phyloP scores from a whole-genome alignment of 768 basidiomycete species.

The Infundibulicybe gibba region DNA sequence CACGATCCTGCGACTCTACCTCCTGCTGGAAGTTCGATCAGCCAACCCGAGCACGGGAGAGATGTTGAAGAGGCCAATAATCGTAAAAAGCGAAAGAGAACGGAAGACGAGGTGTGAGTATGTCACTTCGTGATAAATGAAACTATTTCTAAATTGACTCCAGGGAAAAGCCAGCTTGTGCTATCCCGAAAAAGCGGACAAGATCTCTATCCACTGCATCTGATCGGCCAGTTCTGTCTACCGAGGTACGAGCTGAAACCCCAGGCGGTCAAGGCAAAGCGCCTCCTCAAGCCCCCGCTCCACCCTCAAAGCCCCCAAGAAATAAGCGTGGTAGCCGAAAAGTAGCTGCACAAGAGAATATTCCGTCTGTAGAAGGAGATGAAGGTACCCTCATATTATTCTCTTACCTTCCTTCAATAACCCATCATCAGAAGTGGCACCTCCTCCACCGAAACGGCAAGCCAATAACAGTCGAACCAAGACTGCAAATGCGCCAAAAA shows the following conservation, averaged over 20 bases:
- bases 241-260: slow-evolving; percentile 39
- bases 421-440: slow-evolving; percentile 3
- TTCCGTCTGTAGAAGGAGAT: slow-evolving; percentile 46
- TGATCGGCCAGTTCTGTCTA: slow-evolving; percentile 41
- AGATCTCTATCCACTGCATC: slow-evolving; percentile 73
- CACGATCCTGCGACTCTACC: slow-evolving; percentile 33
- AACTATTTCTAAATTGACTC: background rate
- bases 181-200: slow-evolving; percentile 63
- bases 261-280: slow-evolving; percentile 25
- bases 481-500: slow-evolving; percentile 36
- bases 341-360: slow-evolving; percentile 27
- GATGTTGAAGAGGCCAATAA: slow-evolving; percentile 38
- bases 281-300: slow-evolving; percentile 23
- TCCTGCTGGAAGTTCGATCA: slow-evolving; percentile 30
- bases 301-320: slow-evolving; percentile 25
- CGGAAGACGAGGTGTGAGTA: slow-evolving; percentile 69
- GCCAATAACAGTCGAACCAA: slow-evolving; percentile 34
- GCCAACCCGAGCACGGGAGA: slow-evolving; percentile 40
- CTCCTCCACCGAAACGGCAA: slow-evolving; percentile 27
- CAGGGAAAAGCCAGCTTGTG: slow-evolving; percentile 14
- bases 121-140: background rate
- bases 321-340: slow-evolving; percentile 47
- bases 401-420: slow-evolving; percentile 11
- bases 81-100: slow-evolving; percentile 74
- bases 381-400: slow-evolving; percentile 45